phyloP scores from a whole-genome alignment of 1,139 yeast species.

The Meyerozyma smithsonii region DNA sequence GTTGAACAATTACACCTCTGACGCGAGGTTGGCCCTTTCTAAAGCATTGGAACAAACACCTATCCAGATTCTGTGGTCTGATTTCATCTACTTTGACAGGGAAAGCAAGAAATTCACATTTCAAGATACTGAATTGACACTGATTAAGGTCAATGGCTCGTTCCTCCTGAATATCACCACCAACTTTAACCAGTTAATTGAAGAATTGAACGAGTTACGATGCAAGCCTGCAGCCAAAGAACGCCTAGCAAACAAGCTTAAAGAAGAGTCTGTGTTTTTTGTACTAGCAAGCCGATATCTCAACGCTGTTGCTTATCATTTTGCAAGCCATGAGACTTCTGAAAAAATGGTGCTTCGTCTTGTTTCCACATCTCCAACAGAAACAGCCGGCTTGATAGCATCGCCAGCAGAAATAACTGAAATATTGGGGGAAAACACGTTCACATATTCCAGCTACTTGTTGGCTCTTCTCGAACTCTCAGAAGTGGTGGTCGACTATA shows the following conservation, averaged over 20 bases:
- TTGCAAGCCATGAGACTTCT: not conserved
- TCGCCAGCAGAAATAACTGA: not conserved
- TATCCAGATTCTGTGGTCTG: not conserved
- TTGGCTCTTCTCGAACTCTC: constrained; percentile 20
- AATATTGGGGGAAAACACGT: not conserved
- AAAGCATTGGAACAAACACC: not conserved
- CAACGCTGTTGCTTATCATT: not conserved
- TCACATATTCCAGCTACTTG: constrained; percentile 14
- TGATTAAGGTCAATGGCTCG: not conserved
- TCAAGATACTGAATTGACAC: not conserved
- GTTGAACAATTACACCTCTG: not conserved
- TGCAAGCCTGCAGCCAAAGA: not conserved
- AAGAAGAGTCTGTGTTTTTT: not conserved
- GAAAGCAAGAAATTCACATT: not conserved
- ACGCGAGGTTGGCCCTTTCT: not conserved
- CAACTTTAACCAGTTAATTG: not conserved
- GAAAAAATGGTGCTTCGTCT: not conserved
- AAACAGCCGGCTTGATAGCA: not conserved
- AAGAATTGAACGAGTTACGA: not conserved
- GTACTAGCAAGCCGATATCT: not conserved
- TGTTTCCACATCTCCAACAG: not conserved
- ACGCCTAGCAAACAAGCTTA: not conserved
- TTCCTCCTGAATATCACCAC: not conserved
- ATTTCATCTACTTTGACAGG: not conserved
- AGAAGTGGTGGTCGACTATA: constrained; percentile 25